Conservation (phyloP, 306 rosid genomes). For the Trifolium dubium region DNA sequence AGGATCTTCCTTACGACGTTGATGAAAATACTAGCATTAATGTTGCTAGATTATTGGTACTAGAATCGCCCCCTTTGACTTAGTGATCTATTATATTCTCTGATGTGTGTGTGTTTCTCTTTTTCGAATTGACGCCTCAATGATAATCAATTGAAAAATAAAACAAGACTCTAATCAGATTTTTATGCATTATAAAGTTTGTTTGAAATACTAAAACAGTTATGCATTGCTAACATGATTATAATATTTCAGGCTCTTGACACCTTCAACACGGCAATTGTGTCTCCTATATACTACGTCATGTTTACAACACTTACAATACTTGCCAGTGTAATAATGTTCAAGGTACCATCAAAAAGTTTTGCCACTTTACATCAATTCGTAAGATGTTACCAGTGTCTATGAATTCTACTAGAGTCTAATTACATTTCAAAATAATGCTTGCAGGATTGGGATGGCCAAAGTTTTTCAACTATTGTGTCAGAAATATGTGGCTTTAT, state of each 20-base stretch:
- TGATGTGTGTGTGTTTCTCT: background rate
- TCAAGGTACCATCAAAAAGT: constrained; percentile 63
- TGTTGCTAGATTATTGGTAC: background rate
- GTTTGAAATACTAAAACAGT: background rate
- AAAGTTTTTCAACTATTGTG: constrained; percentile 60
- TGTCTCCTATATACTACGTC: constrained; percentile 87
- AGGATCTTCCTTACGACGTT: background rate
- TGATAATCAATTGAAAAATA: constrained; percentile 6
- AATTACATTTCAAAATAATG: constrained; percentile 34
- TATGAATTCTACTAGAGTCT: constrained; percentile 14
- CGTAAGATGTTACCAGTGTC: constrained; percentile 17
- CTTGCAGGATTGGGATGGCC: constrained; percentile 86
- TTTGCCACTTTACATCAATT: constrained; percentile 10
- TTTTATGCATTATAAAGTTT: constrained; percentile 1
- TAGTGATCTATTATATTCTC: background rate
- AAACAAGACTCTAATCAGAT: constrained; percentile 2
- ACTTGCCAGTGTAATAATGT: constrained; percentile 87
- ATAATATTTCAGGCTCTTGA: constrained; percentile 79
- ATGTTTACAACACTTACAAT: constrained; percentile 86
- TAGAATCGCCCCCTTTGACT: background rate
- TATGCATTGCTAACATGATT: constrained; percentile 36
- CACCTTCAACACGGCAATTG: constrained; percentile 87
- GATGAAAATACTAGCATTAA: background rate
- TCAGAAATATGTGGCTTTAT: constrained; percentile 90
- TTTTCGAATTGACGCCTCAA: background rate